Evolutionary conservation across 225 moss, liverwort and hornwort species (phyloP), one percentile per base, ranked within the genome.

Genomic region (Takakia lepidozioides): DNA sequence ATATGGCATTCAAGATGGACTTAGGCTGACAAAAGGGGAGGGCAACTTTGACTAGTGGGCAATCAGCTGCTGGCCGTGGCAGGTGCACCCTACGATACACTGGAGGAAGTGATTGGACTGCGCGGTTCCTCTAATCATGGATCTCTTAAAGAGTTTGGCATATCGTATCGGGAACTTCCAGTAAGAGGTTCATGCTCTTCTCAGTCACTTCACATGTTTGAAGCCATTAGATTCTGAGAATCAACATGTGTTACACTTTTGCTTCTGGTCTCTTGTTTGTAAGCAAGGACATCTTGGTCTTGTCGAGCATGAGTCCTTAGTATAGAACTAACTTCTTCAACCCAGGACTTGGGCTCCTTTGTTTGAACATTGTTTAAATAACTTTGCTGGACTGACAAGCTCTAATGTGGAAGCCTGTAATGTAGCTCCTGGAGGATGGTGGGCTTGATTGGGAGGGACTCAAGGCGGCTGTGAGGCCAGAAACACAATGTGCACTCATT

Each of bases 81-180:
- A 83, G 92, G 92, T 68, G 76, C 88, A 43, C 92, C 92, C 7
- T 93, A 93, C 57, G 92, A 93, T 51, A 93, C 92, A 7, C 43
- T 93, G 26, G 88, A 93, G 62, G 92, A 93, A 73, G 92, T 93
- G 21, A 88, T 93, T 57, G 92, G 88, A 27, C 67, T 88, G 37
- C 88, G 88, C 5, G 92, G 88, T 21, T 70, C 80, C 37, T 59
- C 68, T 52, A 65, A 80, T 52, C 80, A 85, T 54, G 88, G 92
- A 57, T 93, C 92, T 37, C 49, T 93, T 32, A 85, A 65, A 60
- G 88, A 93, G 48, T 93, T 81, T 71, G 88, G 88, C 49, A 85
- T 93, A 38, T 83, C 83, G 10, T 93, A 93, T 25, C 72, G 88
- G 49, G 88, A 88, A 68, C 65, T 88, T 52, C 73, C 80, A 29